phyloP scores from a whole-genome alignment of 2,329 filamentous ascomycete species.

The Orbilia quercus region DNA sequence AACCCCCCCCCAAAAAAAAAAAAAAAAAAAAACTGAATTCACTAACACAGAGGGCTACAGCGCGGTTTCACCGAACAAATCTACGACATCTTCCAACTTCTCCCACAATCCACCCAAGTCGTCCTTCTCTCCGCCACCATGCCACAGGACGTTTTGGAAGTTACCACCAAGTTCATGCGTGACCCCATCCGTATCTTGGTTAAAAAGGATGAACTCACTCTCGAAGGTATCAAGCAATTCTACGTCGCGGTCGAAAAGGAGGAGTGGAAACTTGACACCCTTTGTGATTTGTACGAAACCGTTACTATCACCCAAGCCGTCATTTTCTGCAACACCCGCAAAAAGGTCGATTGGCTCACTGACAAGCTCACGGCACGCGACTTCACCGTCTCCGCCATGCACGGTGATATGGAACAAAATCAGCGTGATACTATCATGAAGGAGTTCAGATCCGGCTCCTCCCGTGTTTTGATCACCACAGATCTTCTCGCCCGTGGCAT shows the following conservation, averaged over 20 bases:
- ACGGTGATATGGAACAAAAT: slow-evolving; percentile 98
- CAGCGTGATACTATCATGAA: slow-evolving; percentile 99
- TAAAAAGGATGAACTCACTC: slow-evolving; percentile 99
- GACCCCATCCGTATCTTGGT: slow-evolving; percentile 98
- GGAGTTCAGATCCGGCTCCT: slow-evolving; percentile 99
- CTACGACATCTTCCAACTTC: slow-evolving; percentile 99
- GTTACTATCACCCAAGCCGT: slow-evolving; percentile 99
- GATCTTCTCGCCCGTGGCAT: slow-evolving; percentile 99
- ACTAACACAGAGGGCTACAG: slow-evolving; percentile 64
- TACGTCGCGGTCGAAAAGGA: slow-evolving; percentile 99
- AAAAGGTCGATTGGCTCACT: slow-evolving; percentile 99
- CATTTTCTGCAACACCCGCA: slow-evolving; percentile 99
- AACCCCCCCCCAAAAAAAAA: too few species aligned
- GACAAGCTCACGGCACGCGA: slow-evolving; percentile 98
- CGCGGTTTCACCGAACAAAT: slow-evolving; percentile 99
- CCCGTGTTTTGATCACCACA: slow-evolving; percentile 97
- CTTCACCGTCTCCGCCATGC: slow-evolving; percentile 99
- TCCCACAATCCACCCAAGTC: slow-evolving; percentile 97
- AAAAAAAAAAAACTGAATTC: too few species aligned
- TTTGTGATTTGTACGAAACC: slow-evolving; percentile 98
- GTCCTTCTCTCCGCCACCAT: slow-evolving; percentile 98
- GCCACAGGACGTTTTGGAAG: slow-evolving; percentile 98
- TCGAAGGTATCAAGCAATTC: slow-evolving; percentile 99
- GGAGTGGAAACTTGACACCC: slow-evolving; percentile 99
- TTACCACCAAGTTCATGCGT: slow-evolving; percentile 99